Conservation (phyloP, 345 rosid species). For the Dipteronia sinensis region DNA sequence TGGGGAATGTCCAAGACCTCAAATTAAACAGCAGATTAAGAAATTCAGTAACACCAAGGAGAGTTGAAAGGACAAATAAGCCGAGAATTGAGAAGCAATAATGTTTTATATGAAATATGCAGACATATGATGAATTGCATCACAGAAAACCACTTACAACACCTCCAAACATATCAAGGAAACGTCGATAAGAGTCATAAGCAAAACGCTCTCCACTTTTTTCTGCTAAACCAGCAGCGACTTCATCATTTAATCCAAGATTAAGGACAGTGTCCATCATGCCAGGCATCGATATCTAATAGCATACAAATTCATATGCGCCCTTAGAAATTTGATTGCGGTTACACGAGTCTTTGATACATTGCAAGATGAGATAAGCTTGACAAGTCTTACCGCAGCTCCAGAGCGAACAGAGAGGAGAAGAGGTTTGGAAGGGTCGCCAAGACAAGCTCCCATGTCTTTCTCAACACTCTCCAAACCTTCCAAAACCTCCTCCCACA, state of each 20-base stretch:
- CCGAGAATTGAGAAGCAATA: slow-evolving; percentile 9
- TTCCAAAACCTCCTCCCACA: slow-evolving; percentile 80
- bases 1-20: slow-evolving; percentile 94
- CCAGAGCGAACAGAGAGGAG: slow-evolving; percentile 98
- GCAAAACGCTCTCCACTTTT: slow-evolving; percentile 94
- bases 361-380: not conserved
- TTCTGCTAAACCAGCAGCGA: slow-evolving; percentile 64
- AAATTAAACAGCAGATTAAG: slow-evolving; percentile 16
- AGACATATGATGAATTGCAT: slow-evolving; percentile 6
- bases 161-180: slow-evolving; percentile 90
- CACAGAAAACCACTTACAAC: slow-evolving; percentile 64
- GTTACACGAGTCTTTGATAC: not conserved
- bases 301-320: not conserved
- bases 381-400: slow-evolving; percentile 70
- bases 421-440: slow-evolving; percentile 79
- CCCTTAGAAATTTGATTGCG: not conserved
- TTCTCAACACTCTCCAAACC: slow-evolving; percentile 59
- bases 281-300: slow-evolving; percentile 92
- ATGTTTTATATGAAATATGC: not conserved
- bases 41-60: slow-evolving; percentile 14
- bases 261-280: slow-evolving; percentile 99
- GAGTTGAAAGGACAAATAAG: not conserved
- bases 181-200: slow-evolving; percentile 87
- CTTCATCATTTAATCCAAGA: slow-evolving; percentile 89
- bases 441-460: slow-evolving; percentile 82